Evolutionary conservation across 2,329 filamentous ascomycete species (phyloP).

Genomic region (Fusarium sp.): DNA sequence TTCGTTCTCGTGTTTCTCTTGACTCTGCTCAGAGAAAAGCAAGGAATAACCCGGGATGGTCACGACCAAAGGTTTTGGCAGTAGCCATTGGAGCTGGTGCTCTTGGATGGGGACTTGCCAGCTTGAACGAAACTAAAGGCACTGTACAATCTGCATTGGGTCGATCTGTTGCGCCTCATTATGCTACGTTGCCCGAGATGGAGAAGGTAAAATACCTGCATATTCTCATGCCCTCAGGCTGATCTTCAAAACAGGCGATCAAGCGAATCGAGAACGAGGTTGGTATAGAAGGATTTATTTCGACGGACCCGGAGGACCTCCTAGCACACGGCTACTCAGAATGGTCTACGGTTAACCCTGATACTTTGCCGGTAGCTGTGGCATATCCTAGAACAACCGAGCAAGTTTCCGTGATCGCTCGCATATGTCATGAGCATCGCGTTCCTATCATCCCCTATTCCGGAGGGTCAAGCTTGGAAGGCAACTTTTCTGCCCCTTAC

Average conservation of each 20-base stretch:
- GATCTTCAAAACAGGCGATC: constrained; percentile 56
- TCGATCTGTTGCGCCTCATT: constrained; percentile 43
- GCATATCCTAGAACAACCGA: constrained; percentile 70
- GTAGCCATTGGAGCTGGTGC: constrained; percentile 52
- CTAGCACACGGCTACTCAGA: constrained; percentile 72
- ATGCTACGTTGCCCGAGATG: constrained; percentile 56
- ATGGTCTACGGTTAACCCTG: constrained; percentile 71
- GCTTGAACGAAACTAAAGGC: constrained; percentile 31
- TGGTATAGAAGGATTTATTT: constrained; percentile 65
- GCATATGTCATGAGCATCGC: constrained; percentile 79
- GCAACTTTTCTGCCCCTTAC: constrained; percentile 87
- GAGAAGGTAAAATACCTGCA: constrained; percentile 47
- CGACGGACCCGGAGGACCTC: constrained; percentile 69
- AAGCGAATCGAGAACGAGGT: constrained; percentile 62
- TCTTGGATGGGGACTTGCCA: constrained; percentile 54
- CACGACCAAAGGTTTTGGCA: constrained; percentile 48
- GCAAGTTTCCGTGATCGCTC: constrained; percentile 67
- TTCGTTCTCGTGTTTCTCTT: constrained; percentile 11
- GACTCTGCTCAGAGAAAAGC: constrained; percentile 1
- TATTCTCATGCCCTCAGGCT: neutral
- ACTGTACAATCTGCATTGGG: constrained; percentile 22
- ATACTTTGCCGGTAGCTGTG: constrained; percentile 69
- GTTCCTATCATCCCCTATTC: constrained; percentile 90
- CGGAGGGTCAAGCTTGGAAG: constrained; percentile 86
- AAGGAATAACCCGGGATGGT: constrained; percentile 35